Evolutionary conservation across 1,284 basidiomycete genomes (phyloP), one percentile per base, ranked within the genome.

Genomic region (Fomitopsis pinicola): DNA sequence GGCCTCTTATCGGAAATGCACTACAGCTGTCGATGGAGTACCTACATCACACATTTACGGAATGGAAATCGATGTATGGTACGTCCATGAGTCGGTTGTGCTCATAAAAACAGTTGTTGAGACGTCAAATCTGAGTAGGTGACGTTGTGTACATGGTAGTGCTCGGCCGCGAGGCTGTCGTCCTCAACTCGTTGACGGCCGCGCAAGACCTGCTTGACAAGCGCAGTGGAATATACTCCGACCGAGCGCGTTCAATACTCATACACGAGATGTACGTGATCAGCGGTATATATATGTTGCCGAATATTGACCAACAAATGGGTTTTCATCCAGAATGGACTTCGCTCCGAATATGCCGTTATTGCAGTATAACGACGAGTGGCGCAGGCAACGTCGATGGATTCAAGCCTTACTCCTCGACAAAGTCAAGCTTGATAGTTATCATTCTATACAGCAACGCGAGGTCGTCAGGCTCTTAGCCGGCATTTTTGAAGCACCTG

Each of bases 181-280:
- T 64, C n/a, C 50, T 70, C 15, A 66, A 66, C 63, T 64, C 76
- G 5, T 78, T 80, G 2, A 76, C 79, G 63, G 77, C 78, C 15
- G 81, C 80, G 15, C 82, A 80, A 76, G 82, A 83, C 65, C 72
- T 84, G n/a, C 72, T 85, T 28, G 82, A 84, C 66, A 84, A 82
- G 66, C 76, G 77, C 38, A 80, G 79, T 14, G 75, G 76, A n/a
- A 79, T 78, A 28, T 83, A 80, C 61, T 82, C 80, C 7, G 78
- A 77, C 64, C 75, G 82, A 14, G 74, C 74, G 7, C 66, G 66
- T 2, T 62, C 71, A 33, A 64, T 70, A 40, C 63, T 73, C 38
- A 63, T 71, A 22, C 53, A 63, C 33, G 70, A 73, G 57, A 55
- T 73, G 71, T 71, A 48, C 54, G 71, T 68, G 15, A n/a, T 48